These are phyloP conservation scores for Hyaloscypha bicolor DNA, from an alignment of 495 filamentous ascomycete genomes.

Conservation along the genomic window DNA sequence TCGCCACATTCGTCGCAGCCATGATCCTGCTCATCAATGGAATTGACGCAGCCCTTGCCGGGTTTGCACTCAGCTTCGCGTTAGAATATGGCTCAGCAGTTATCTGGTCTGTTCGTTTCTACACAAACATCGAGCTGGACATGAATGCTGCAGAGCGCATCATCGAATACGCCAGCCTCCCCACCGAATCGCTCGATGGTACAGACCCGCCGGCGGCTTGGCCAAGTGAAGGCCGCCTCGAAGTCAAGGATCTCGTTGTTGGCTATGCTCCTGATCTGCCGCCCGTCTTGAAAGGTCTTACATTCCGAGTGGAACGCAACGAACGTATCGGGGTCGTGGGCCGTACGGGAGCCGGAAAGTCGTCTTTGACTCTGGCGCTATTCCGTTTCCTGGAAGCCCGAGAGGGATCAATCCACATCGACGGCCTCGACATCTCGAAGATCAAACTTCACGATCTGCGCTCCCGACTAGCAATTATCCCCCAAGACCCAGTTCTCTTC, in stretches of 20 bases:
- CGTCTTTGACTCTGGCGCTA: constrained; percentile 76
- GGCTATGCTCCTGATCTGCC: constrained; percentile 77
- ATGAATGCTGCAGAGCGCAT: constrained; percentile 88
- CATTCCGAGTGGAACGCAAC: constrained; percentile 69
- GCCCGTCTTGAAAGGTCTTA: constrained; percentile 73
- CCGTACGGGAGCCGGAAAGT: constrained; percentile 86
- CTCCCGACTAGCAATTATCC: constrained; percentile 79
- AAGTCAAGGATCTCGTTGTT: constrained; percentile 72
- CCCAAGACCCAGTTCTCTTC: constrained; percentile 85
- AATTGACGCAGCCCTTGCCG: constrained; percentile 76
- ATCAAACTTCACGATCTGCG: constrained; percentile 74
- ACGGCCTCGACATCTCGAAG: constrained; percentile 75
- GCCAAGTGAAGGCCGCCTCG: constrained; percentile 76
- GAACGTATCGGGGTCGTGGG: constrained; percentile 83
- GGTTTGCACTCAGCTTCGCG: constrained; percentile 70
- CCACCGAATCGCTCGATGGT: constrained; percentile 66
- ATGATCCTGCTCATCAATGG: constrained; percentile 62
- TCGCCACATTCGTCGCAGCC: constrained; percentile 63
- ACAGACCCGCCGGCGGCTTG: constrained; percentile 71
- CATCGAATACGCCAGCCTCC: constrained; percentile 74
- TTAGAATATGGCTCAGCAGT: constrained; percentile 58
- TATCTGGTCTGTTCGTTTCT: constrained; percentile 59
- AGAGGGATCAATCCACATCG: constrained; percentile 70
- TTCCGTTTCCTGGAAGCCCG: constrained; percentile 83
- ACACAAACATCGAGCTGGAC: constrained; percentile 66